Percentiles rank a stretch among this genome's conserved stretches.
phyloP scores from a whole-genome alignment of 2,329 filamentous ascomycete species.

The Torrubiella hemipterigena region DNA sequence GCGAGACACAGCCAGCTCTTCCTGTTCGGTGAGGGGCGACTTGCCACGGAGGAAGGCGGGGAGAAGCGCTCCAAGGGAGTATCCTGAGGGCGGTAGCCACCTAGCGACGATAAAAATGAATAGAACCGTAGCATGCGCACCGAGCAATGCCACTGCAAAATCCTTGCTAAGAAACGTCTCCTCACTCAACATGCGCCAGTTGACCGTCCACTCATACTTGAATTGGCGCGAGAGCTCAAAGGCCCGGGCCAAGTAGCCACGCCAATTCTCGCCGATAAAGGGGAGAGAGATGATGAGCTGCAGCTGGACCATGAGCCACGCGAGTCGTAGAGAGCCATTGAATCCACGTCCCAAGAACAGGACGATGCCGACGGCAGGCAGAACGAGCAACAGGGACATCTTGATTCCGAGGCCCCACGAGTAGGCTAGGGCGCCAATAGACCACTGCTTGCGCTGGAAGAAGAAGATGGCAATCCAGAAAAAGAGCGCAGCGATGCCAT shows the following conservation, averaged over 20 bases:
- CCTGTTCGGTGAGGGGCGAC: slow-evolving; percentile 33
- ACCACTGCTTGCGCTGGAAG: slow-evolving; percentile 66
- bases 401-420: slow-evolving; percentile 80
- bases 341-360: slow-evolving; percentile 65
- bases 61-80: slow-evolving; percentile 42
- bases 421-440: slow-evolving; percentile 59
- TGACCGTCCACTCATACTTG: slow-evolving; percentile 96
- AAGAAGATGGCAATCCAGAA: slow-evolving; percentile 72
- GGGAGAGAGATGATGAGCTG: slow-evolving; percentile 58
- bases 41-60: slow-evolving; percentile 26
- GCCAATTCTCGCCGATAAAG: slow-evolving; percentile 54
- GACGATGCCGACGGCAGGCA: slow-evolving; percentile 69
- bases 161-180: slow-evolving; percentile 56
- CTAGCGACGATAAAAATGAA: slow-evolving; percentile 50
- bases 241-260: slow-evolving; percentile 66
- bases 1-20: slow-evolving; percentile 44
- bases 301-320: slow-evolving; percentile 61
- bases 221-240: slow-evolving; percentile 90
- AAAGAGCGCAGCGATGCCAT: slow-evolving; percentile 76
- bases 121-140: slow-evolving; percentile 53
- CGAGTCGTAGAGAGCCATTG: slow-evolving; percentile 51
- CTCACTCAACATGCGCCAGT: slow-evolving; percentile 93
- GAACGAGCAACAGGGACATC: slow-evolving; percentile 77
- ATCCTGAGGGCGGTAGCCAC: slow-evolving; percentile 61
- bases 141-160: slow-evolving; percentile 59